phyloP scores from a whole-genome alignment of 1,284 basidiomycete species.

The Pascua sp. region DNA sequence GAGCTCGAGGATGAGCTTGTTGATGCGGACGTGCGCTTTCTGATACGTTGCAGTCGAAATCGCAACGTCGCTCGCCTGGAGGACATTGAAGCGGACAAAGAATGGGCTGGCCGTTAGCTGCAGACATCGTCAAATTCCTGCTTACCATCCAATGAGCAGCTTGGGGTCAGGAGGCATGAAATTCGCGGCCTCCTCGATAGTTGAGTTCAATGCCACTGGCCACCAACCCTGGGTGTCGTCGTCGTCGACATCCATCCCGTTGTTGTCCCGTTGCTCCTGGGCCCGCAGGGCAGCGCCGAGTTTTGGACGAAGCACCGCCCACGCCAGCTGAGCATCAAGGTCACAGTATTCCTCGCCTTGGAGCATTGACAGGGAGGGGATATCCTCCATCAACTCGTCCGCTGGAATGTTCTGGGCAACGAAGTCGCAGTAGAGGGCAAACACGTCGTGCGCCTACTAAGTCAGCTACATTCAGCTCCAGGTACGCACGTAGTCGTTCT shows the following conservation, averaged over 20 bases:
- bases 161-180: conserved; percentile 29
- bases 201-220: conserved; percentile 28
- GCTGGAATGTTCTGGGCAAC: conserved; percentile 47
- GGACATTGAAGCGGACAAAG: conserved; percentile 91
- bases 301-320: conserved; percentile 84
- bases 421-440: conserved; percentile 57
- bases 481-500: conserved; percentile 70
- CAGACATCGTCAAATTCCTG: not conserved
- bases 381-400: conserved; percentile 46
- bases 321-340: conserved; percentile 76
- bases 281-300: conserved; percentile 57
- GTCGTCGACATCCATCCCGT: conserved; percentile 15
- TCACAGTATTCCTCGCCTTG: conserved; percentile 61
- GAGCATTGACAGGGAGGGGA: conserved; percentile 68
- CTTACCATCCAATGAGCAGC: conserved; percentile 21
- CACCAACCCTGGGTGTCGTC: conserved; percentile 25
- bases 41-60: conserved; percentile 56
- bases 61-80: conserved; percentile 79
- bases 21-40: conserved; percentile 46
- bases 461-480: not conserved
- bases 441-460: conserved; percentile 51
- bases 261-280: conserved; percentile 1
- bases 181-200: conserved; percentile 30
- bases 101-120: conserved; percentile 56
- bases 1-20: conserved; percentile 41